Evolutionary conservation across 768 basidiomycete genomes (phyloP), one percentile per base, ranked within the genome.

Genomic region (Psilocybe sp.): DNA sequence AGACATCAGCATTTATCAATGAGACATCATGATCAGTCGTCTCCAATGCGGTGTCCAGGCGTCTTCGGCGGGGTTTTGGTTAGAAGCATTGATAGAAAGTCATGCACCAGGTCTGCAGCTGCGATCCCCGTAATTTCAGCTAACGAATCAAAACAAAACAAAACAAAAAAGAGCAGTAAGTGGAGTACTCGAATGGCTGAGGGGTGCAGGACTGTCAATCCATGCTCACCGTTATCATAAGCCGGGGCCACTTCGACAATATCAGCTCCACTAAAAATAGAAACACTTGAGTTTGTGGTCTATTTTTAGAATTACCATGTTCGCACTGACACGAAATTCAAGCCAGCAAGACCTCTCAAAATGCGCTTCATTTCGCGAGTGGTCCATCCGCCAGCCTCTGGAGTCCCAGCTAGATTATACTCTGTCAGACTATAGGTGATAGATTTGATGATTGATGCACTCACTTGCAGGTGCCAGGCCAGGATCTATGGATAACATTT

Each of bases 341-440:
- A 69, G 4, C 89, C 89, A 1, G 80, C 80, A 11, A 92, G 73
- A 12, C 91, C 90, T 51, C 91, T 80, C 44, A 92, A 74, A 57
- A 91, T 87, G 33, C 87, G 79, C 59, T 91, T 90, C 37, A 89
- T 74, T 67, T 92, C 90, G 42, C 89, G 80, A 15, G 81, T 84
- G 3, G 90, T 89, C 89, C 87, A 91, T 11, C 90, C 90, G 31
- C 90, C 90, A 2, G 85, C 75, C 64, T 92, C 90, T 12, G 90
- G 90, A 1, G 90, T 92, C 12, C 90, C 89, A 49, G 91, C 86
- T 89, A 60, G 4, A 49, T 39, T 33, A 43, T 12, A 2, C 13
- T 40, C 34, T 41, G 35, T 50, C 19, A 53, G 46, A 15, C 52
- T 11, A 40, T 34, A 19, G 1, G 34, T 36, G 40, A 43, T 14